Percentiles rank a stretch among this genome's conserved stretches.
Conservation (phyloP, 2,329 filamentous ascomycete species). For the Stromatinia cepivora region DNA sequence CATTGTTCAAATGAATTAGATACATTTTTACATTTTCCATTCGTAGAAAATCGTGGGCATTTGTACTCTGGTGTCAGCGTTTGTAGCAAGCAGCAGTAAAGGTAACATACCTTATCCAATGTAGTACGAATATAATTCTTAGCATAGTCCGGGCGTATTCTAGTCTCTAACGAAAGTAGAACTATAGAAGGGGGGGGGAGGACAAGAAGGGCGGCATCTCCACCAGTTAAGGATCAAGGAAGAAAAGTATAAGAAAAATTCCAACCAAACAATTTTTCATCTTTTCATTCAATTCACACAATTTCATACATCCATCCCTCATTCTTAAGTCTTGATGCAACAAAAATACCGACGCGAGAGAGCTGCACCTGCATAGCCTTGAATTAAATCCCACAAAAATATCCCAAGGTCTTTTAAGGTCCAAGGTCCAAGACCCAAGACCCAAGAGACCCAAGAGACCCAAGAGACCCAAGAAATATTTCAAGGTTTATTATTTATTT, state of each 20-base stretch:
- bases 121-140: neutral
- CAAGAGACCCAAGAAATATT: neutral
- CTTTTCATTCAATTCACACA: neutral
- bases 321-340: neutral
- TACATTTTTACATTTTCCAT: too few relatives aligned
- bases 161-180: neutral
- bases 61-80: neutral
- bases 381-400: neutral
- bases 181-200: neutral
- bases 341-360: conserved; percentile 5
- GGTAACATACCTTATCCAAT: neutral
- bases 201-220: conserved; percentile 3
- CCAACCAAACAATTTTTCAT: neutral
- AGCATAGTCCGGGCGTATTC: neutral
- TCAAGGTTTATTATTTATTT: neutral
- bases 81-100: neutral
- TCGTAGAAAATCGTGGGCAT: neutral
- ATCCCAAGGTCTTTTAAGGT: neutral
- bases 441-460: neutral
- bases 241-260: neutral
- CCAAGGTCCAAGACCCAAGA: neutral
- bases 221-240: neutral
- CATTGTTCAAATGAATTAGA: neutral
- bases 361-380: conserved; percentile 1
- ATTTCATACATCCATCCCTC: neutral